Percentiles rank a stretch among this genome's conserved stretches.
Conservation (phyloP, 2,329 filamentous ascomycete genomes). For the Phaeosphaeriaceae sp. region DNA sequence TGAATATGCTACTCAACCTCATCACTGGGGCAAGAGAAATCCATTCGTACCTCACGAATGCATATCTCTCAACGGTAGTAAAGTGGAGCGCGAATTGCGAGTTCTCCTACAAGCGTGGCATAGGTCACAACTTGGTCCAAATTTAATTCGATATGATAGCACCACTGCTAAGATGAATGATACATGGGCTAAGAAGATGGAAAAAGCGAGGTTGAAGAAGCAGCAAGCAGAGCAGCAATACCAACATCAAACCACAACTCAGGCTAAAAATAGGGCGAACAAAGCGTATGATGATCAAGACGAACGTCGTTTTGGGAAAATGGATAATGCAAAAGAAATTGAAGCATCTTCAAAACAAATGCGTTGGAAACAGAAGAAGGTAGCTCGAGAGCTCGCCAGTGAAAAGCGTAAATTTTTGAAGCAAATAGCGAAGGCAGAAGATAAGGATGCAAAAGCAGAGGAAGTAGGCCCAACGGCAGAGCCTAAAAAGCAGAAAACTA, state of each 20-base stretch:
- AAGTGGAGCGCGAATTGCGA: neutral
- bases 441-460: neutral
- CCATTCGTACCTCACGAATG: constrained; percentile 3
- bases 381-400: neutral
- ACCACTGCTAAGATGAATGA: neutral
- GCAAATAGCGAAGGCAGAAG: neutral
- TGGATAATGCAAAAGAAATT: neutral
- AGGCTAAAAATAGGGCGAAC: neutral
- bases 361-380: neutral
- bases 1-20: neutral
- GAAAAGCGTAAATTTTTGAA: neutral
- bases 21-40: constrained; percentile 1
- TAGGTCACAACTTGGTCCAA: neutral
- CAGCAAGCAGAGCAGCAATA: neutral
- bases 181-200: constrained; percentile 2
- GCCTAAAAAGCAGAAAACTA: no score
- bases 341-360: neutral
- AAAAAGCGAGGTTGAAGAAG: neutral
- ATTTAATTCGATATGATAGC: neutral
- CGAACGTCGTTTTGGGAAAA: no score
- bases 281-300: neutral
- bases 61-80: neutral
- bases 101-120: constrained; percentile 4
- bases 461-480: no score
- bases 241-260: neutral